Conservation (phyloP, 345 rosid genomes). For the Draba incana region DNA sequence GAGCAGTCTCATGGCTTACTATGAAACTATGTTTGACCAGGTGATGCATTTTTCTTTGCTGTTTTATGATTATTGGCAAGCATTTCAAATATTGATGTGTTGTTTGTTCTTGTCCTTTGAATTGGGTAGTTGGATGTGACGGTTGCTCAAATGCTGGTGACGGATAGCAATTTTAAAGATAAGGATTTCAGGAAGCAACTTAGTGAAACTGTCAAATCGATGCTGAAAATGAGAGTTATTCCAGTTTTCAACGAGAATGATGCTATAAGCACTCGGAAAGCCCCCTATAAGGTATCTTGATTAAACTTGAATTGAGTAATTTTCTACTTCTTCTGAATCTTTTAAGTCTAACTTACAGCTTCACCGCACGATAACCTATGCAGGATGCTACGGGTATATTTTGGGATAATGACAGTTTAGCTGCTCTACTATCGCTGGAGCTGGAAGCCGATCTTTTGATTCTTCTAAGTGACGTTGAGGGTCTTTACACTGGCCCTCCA, state of each 20-base stretch:
- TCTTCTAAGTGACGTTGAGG: slow-evolving; percentile 94
- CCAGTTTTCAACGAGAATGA: slow-evolving; percentile 98
- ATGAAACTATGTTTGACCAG: slow-evolving; percentile 88
- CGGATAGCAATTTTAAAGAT: slow-evolving; percentile 86
- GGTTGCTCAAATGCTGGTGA: slow-evolving; percentile 93
- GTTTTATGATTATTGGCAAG: background rate
- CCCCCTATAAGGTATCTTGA: slow-evolving; percentile 82
- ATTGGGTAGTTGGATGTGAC: slow-evolving; percentile 85
- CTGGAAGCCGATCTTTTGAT: slow-evolving; percentile 93
- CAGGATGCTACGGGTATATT: slow-evolving; percentile 99
- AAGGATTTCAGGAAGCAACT: slow-evolving; percentile 83
- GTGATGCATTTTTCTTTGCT: slow-evolving; percentile 33
- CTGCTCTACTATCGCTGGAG: slow-evolving; percentile 88
- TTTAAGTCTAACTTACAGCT: slow-evolving; percentile 6
- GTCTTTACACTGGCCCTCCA: slow-evolving; percentile 97
- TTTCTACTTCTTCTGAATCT: background rate
- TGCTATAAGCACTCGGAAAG: slow-evolving; percentile 93
- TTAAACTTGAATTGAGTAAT: background rate
- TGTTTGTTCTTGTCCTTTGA: background rate
- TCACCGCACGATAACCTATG: slow-evolving; percentile 19
- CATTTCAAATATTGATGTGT: slow-evolving; percentile 18
- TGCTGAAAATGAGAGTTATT: slow-evolving; percentile 67
- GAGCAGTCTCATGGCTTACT: slow-evolving; percentile 93
- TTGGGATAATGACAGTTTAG: slow-evolving; percentile 99
- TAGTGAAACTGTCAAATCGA: slow-evolving; percentile 67